A percentile compares a stretch with the other conserved stretches of the same genome.
Evolutionary conservation across 257 asterid genomes (phyloP).

Genomic region (Fraxinus pennsylvanica): DNA sequence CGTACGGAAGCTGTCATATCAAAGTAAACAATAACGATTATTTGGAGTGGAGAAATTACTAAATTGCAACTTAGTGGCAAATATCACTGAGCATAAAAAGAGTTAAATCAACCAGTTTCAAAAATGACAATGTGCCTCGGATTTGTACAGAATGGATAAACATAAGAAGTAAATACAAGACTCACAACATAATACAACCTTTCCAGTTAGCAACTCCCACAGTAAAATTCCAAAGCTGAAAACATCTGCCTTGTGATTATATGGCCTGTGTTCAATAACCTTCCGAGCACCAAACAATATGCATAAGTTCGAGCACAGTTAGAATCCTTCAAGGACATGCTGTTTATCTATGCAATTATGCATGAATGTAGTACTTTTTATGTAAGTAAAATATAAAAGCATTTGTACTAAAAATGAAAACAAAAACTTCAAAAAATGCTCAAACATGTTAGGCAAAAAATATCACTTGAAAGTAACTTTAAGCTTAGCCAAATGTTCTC

Average conservation of each 20-base stretch:
- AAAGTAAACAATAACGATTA: constrained; percentile 26
- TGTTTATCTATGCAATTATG: not conserved
- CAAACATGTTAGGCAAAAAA: not conserved
- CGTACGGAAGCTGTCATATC: constrained; percentile 66
- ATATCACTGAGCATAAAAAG: not conserved
- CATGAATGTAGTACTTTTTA: not conserved
- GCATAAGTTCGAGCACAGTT: constrained; percentile 11
- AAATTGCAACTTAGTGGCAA: not conserved
- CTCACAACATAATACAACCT: constrained; percentile 45
- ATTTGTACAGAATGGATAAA: not conserved
- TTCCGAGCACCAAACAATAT: constrained; percentile 29
- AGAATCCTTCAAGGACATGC: constrained; percentile 1
- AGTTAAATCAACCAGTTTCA: not conserved
- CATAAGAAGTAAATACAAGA: not conserved
- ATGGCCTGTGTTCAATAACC: constrained; percentile 85
- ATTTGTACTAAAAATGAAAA: too few species aligned
- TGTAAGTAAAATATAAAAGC: too few species aligned
- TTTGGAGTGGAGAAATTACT: not conserved
- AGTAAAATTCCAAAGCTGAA: constrained; percentile 76
- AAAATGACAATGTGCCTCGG: not conserved
- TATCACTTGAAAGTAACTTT: not conserved
- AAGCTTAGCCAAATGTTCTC: not conserved
- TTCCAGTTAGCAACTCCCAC: constrained; percentile 84
- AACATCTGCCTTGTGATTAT: constrained; percentile 80
- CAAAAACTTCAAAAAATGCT: not conserved